These are phyloP conservation scores for Sungouiella blattae DNA, from an alignment of 805 yeast genomes.

Conservation along the genomic window DNA sequence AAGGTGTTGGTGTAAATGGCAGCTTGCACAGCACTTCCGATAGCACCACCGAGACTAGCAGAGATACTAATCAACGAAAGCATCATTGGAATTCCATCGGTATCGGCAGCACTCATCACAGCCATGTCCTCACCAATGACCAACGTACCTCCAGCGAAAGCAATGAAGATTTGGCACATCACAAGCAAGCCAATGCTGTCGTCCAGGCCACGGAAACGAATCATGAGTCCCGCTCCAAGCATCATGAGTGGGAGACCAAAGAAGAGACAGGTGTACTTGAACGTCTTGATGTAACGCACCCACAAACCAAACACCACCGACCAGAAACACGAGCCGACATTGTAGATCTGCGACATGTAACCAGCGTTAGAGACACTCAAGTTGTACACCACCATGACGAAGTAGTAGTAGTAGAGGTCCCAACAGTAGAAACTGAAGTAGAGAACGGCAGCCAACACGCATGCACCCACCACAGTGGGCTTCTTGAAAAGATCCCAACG, in stretches of 20 bases:
- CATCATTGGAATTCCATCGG: constrained; percentile 9
- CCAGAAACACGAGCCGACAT: constrained; percentile 4
- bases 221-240: constrained; percentile 3
- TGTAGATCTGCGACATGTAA: constrained; percentile 3
- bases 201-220: not conserved
- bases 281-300: constrained; percentile 2
- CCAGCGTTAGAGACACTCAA: constrained; percentile 1
- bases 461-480: constrained; percentile 23
- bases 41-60: constrained; percentile 11
- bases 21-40: constrained; percentile 9
- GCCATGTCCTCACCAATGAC: constrained; percentile 19
- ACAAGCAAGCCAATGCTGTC: constrained; percentile 1
- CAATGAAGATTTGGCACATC: constrained; percentile 4
- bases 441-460: constrained; percentile 4
- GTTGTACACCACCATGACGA: constrained; percentile 3
- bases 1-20: constrained; percentile 17
- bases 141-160: constrained; percentile 2
- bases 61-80: constrained; percentile 9
- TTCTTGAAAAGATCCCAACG: constrained; percentile 20
- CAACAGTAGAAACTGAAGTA: constrained; percentile 6
- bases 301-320: constrained; percentile 1
- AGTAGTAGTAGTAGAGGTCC: constrained; percentile 2
- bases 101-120: constrained; percentile 21
- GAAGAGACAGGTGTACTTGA: constrained; percentile 4
- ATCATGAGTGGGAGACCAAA: constrained; percentile 4